Evolutionary conservation across 2,329 filamentous ascomycete species (phyloP).

Genomic region (Aspergillus neoniger): DNA sequence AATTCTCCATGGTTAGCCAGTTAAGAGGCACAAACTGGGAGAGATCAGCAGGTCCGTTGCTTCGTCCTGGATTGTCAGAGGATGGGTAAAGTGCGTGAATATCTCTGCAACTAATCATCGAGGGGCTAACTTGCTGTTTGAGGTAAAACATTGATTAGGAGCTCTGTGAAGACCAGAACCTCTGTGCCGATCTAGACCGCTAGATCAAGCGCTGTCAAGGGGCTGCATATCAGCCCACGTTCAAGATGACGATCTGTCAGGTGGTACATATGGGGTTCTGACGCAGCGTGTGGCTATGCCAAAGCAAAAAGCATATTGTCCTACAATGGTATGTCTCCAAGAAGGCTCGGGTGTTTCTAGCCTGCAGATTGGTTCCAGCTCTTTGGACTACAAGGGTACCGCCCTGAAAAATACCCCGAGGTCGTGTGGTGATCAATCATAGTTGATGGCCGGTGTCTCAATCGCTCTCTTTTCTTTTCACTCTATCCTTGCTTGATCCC

Average conservation of each 20-base stretch:
- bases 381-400: no score
- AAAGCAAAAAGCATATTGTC: not conserved
- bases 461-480: no score
- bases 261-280: not conserved
- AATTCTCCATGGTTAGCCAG: not conserved
- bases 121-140: no score
- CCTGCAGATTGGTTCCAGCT: no score
- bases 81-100: not conserved
- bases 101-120: no score
- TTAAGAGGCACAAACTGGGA: not conserved
- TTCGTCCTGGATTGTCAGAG: not conserved
- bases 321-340: not conserved
- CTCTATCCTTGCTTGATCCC: no score
- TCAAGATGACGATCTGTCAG: not conserved
- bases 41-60: not conserved
- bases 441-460: no score
- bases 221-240: not conserved
- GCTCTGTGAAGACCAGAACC: not conserved
- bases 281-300: not conserved
- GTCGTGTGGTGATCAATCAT: no score
- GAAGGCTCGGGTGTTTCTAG: no score
- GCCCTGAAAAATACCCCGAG: no score
- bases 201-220: not conserved
- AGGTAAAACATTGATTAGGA: no score
- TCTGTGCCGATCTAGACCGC: not conserved